phyloP scores from a whole-genome alignment of 352 stramenopile genomes.

The Blastocystis sp. region DNA sequence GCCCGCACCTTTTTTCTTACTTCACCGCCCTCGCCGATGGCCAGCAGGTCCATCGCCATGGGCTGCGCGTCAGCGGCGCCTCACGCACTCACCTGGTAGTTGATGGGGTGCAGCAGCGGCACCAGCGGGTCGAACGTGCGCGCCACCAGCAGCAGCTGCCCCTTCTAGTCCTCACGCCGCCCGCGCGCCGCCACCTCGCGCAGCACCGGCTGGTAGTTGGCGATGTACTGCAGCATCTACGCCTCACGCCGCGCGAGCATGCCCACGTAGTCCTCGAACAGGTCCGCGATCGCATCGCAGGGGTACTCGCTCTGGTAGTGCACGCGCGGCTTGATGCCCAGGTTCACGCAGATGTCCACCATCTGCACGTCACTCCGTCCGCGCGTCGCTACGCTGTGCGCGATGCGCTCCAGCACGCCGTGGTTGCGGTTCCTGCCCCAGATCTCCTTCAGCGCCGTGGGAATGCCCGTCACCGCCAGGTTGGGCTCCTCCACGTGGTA shows the following conservation, averaged over 20 bases:
- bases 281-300: conserved; percentile 9
- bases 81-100: conserved; percentile 8
- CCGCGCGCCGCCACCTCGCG: neutral
- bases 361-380: neutral
- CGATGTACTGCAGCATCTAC: conserved; percentile 5
- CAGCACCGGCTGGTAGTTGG: neutral
- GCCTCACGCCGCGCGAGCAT: neutral
- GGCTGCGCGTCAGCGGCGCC: neutral
- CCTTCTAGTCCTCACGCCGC: neutral
- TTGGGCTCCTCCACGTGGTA: conserved; percentile 43
- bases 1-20: neutral
- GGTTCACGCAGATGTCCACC: conserved; percentile 31
- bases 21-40: conserved; percentile 34
- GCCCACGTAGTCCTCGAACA: neutral
- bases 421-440: neutral
- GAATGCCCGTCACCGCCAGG: conserved; percentile 4
- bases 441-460: conserved; percentile 15
- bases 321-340: conserved; percentile 41
- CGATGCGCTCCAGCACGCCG: neutral
- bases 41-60: conserved; percentile 6
- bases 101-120: conserved; percentile 35
- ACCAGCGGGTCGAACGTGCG: conserved; percentile 21
- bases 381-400: neutral
- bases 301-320: conserved; percentile 24
- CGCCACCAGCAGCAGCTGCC: conserved; percentile 12